A percentile compares a stretch with the other conserved stretches of the same genome.
Evolutionary conservation across 306 rosid species (phyloP).

Genomic region (Carpinus viminea): DNA sequence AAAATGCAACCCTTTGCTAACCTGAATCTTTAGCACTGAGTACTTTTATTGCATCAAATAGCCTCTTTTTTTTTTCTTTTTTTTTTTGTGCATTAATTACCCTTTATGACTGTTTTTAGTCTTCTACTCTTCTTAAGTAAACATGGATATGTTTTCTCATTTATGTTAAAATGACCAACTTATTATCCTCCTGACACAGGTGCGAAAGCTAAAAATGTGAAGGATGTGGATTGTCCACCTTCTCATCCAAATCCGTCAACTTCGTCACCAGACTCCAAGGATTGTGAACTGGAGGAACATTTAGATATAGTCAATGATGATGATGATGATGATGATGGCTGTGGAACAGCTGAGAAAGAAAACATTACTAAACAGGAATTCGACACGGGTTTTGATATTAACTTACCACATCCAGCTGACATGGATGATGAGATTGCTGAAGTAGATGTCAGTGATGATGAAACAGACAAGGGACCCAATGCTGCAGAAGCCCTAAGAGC

Average conservation of each 20-base stretch:
- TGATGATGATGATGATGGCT: constrained; percentile 59
- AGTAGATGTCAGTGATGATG: constrained; percentile 86
- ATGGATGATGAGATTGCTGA: constrained; percentile 88
- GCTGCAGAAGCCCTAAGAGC: constrained; percentile 88
- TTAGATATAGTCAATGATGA: constrained; percentile 54
- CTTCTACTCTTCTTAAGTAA: background rate
- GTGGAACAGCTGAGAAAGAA: constrained; percentile 56
- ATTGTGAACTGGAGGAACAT: constrained; percentile 60
- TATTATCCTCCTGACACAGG: constrained; percentile 4
- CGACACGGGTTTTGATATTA: constrained; percentile 62
- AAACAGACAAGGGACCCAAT: constrained; percentile 79
- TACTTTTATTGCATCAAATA: background rate
- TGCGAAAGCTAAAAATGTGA: background rate
- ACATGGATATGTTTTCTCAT: background rate
- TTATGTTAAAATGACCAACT: background rate
- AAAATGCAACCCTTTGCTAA: background rate
- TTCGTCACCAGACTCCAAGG: constrained; percentile 53
- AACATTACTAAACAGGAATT: constrained; percentile 54
- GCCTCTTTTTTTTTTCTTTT: background rate
- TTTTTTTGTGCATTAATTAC: background rate
- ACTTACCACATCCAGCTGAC: constrained; percentile 48
- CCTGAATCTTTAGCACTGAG: background rate
- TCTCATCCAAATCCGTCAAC: constrained; percentile 45
- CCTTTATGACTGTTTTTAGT: background rate
- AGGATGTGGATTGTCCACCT: constrained; percentile 34